Conservation (phyloP, 2,329 filamentous ascomycete species). For the Aureobasidium zeae region DNA sequence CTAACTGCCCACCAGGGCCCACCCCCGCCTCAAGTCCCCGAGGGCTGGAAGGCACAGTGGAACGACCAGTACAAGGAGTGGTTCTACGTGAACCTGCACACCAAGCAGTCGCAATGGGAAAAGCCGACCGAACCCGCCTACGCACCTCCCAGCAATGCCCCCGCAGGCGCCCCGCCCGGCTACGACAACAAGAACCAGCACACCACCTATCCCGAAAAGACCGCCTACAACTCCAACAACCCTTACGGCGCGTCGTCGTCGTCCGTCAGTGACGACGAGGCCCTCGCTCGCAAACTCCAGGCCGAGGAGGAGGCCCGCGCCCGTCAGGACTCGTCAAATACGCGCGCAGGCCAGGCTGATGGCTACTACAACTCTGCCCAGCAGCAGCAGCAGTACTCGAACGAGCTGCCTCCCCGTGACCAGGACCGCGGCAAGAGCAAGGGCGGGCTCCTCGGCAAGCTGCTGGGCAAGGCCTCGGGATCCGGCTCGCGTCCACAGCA, state of each 20-base stretch:
- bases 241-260: constrained; percentile 44
- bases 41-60: constrained; percentile 78
- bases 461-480: constrained; percentile 39
- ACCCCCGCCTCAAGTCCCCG: constrained; percentile 54
- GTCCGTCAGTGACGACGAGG: constrained; percentile 56
- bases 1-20: constrained; percentile 32
- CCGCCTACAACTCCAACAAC: constrained; percentile 54
- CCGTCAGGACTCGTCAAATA: constrained; percentile 20
- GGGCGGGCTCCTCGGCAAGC: constrained; percentile 43
- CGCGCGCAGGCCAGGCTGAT: constrained; percentile 37
- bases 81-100: constrained; percentile 87
- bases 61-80: constrained; percentile 85
- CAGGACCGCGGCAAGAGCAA: constrained; percentile 33
- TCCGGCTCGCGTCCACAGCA: constrained; percentile 17
- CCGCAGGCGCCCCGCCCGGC: constrained; percentile 55
- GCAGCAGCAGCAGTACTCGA: constrained; percentile 22
- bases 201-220: constrained; percentile 38
- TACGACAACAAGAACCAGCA: constrained; percentile 45
- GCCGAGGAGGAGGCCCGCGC: constrained; percentile 66
- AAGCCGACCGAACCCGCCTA: constrained; percentile 62
- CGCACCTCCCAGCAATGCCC: constrained; percentile 33
- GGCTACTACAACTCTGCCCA: constrained; percentile 36
- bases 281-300: constrained; percentile 66
- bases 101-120: constrained; percentile 87
- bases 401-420: constrained; percentile 27